A percentile compares a stretch with the other conserved stretches of the same genome.
Evolutionary conservation across 2,329 filamentous ascomycete genomes (phyloP).

Genomic region (Ustulina deusta): DNA sequence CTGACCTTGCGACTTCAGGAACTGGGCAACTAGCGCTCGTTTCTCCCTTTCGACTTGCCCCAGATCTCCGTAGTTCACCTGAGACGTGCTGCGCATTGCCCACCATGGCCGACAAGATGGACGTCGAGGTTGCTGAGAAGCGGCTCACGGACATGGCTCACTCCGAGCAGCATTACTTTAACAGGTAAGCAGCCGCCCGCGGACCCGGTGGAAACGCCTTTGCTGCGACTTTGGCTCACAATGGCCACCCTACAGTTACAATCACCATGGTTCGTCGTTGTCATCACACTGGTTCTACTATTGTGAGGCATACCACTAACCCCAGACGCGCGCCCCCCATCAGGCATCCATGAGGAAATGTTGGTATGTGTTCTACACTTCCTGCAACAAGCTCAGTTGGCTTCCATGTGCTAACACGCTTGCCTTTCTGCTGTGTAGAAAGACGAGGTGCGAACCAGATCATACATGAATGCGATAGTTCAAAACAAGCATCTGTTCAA

Average conservation of each 20-base stretch:
- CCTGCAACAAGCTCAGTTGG: constrained; percentile 32
- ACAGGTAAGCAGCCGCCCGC: constrained; percentile 73
- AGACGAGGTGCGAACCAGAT: constrained; percentile 96
- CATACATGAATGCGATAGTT: constrained; percentile 97
- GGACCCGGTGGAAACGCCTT: constrained; percentile 6
- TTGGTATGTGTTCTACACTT: constrained; percentile 73
- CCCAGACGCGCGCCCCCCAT: constrained; percentile 26
- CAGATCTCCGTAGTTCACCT: constrained; percentile 26
- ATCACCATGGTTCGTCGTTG: constrained; percentile 83
- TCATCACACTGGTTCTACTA: constrained; percentile 51
- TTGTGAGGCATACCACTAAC: constrained; percentile 39
- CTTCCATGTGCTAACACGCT: constrained; percentile 43
- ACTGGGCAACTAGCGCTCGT: constrained; percentile 34
- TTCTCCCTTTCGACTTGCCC: constrained; percentile 35
- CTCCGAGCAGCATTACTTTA: constrained; percentile 99
- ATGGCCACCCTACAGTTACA: constrained; percentile 73
- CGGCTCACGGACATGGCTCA: constrained; percentile 82
- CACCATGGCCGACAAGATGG: constrained; percentile 62
- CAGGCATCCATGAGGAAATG: constrained; percentile 98
- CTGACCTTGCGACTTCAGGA: constrained; percentile 27
- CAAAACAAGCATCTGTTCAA: constrained; percentile 97
- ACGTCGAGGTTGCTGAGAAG: constrained; percentile 70
- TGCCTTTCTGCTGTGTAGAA: constrained; percentile 68
- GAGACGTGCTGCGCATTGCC: constrained; percentile 21
- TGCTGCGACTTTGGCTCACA: constrained; percentile 42